Evolutionary conservation across 2,329 filamentous ascomycete genomes (phyloP), one percentile per base, ranked within the genome.

Genomic region (Orbilia oligospora): DNA sequence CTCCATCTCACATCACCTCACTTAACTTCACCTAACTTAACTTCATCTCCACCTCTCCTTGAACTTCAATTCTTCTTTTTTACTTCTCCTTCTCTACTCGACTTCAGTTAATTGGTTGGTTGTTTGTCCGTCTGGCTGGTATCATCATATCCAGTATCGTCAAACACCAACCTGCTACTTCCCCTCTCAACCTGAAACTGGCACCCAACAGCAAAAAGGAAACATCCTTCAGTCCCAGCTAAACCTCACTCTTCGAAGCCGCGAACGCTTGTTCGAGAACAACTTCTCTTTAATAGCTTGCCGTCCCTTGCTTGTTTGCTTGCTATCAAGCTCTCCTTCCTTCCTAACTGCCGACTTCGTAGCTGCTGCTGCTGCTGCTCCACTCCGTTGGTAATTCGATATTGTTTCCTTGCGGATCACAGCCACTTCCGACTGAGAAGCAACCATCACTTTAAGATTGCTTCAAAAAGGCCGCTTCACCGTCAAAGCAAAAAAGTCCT

Each of bases 171-270:
- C 33, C 55, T 64, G 68, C 67, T 33, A 69, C 63, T 51, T 48
- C 44, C 38, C 67, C 73, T 77, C 73, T 77, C 73, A 77, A 77
- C 73, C 73, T 77, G 73, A 77, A 77, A 77, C 73, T 44, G 20
- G 10, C 51, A 56, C 24, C 72, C 58, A 61, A 65, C 72, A 51
- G 22, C 61, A 61, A 44, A 48, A 63, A 46, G 56, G 14, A 49
- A n/a, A 44, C 22, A 51, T 41, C 16, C 44, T 27, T 18, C 33
- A 71, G 46, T 46, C 30, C 49, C 27, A 46, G 16, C 53, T 38
- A 58, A 44, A 33, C 24, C 18, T 63, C 27, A 38, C 44, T 27
- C 36, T 72, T 72, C 69, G 56, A 64, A 64, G 49, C 56, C 68
- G 61, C 46, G 27, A 61, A 27, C 33, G 36, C 20, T 63, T 64